Evolutionary conservation across 768 basidiomycete species (phyloP).

Genomic region (Phaeotremella skinneri): DNA sequence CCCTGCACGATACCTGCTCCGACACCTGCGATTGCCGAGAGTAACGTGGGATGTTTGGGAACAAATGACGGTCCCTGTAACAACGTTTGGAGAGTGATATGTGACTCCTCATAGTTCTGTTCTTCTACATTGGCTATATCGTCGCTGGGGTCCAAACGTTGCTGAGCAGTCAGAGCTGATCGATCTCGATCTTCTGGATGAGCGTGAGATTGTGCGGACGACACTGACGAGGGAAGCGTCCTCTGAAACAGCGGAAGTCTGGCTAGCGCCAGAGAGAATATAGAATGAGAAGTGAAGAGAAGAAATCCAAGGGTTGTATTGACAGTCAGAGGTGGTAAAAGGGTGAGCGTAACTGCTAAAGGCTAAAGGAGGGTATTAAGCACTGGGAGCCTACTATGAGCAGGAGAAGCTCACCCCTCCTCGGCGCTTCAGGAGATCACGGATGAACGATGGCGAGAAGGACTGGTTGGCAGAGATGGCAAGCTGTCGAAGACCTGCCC

Average conservation of each 20-base stretch:
- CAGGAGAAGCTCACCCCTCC: slow-evolving; percentile 26
- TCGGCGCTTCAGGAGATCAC: slow-evolving; percentile 36
- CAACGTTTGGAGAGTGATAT: slow-evolving; percentile 29
- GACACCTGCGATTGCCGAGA: slow-evolving; percentile 43
- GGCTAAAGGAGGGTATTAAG: slow-evolving; percentile 6
- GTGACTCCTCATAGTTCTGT: slow-evolving; percentile 18
- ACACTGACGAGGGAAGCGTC: neutral
- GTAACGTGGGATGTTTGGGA: slow-evolving; percentile 45
- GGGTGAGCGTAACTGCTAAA: slow-evolving; percentile 33
- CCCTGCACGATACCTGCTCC: slow-evolving; percentile 48
- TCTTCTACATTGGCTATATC: slow-evolving; percentile 44
- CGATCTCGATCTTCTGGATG: neutral
- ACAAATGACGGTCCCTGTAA: slow-evolving; percentile 35
- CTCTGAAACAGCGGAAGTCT: slow-evolving; percentile 34
- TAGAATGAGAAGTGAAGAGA: slow-evolving; percentile 49
- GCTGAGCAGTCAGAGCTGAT: neutral
- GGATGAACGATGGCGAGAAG: slow-evolving; percentile 42
- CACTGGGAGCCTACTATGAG: neutral
- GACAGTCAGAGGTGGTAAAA: slow-evolving; percentile 46
- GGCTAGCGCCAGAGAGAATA: slow-evolving; percentile 36
- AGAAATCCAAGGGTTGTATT: slow-evolving; percentile 48
- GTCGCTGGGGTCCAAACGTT: neutral
- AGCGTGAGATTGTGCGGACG: neutral
- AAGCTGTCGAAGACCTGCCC: slow-evolving; percentile 43
- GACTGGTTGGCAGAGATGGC: slow-evolving; percentile 45